Evolutionary conservation across 2,329 filamentous ascomycete genomes (phyloP).

Genomic region (Beauveria varroae): DNA sequence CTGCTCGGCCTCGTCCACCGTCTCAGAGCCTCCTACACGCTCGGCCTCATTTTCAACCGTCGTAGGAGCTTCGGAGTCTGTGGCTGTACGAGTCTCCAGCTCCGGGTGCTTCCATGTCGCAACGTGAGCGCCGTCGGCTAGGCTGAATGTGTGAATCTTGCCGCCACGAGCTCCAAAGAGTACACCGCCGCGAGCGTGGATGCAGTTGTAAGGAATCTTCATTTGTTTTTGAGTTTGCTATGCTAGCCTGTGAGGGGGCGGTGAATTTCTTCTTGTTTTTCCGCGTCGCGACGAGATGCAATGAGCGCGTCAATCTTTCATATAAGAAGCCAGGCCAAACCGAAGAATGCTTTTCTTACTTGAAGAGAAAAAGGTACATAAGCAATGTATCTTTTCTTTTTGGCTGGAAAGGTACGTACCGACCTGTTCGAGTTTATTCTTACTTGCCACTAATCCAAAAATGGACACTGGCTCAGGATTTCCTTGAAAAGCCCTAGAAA

Average conservation of each 20-base stretch:
- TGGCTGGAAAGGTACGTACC: not conserved
- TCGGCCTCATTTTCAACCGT: constrained; percentile 13
- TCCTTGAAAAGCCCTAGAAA: not conserved
- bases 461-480: not conserved
- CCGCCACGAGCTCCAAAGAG: constrained; percentile 70
- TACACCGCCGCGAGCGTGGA: constrained; percentile 47
- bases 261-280: not conserved
- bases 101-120: constrained; percentile 54
- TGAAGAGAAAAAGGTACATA: constrained; percentile 27
- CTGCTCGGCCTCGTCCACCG: constrained; percentile 21
- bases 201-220: constrained; percentile 57
- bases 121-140: constrained; percentile 49
- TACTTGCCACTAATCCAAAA: not conserved
- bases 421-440: not conserved
- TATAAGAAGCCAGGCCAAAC: not conserved
- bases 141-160: constrained; percentile 59
- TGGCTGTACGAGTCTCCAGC: constrained; percentile 26
- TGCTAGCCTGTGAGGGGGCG: not conserved
- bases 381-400: constrained; percentile 20
- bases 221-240: constrained; percentile 21
- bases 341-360: not conserved
- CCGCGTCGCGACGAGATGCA: not conserved
- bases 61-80: not conserved
- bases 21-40: constrained; percentile 12
- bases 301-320: not conserved